Conservation (phyloP, 371 early-diverging fungal species). For the Mortierella sp. region DNA sequence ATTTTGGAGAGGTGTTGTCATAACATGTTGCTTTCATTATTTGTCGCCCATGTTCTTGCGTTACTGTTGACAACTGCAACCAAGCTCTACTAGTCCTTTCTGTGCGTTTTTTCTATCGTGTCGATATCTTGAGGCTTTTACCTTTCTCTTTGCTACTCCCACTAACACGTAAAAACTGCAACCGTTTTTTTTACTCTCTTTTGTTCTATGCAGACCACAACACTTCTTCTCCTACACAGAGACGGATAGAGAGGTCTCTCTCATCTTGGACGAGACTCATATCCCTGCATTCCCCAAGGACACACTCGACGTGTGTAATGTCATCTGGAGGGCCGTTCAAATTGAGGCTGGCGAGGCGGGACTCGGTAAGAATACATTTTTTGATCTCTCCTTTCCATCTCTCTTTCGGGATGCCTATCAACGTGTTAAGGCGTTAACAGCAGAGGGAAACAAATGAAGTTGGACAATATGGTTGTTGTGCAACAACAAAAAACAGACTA, state of each 20-base stretch:
- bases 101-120: not conserved
- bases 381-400: not conserved
- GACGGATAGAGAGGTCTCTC: slow-evolving; percentile 52
- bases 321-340: slow-evolving; percentile 52
- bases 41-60: not conserved
- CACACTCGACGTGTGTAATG: slow-evolving; percentile 37
- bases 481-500: not conserved
- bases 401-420: slow-evolving; percentile 2
- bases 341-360: slow-evolving; percentile 57
- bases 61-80: not conserved
- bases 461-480: slow-evolving; percentile 1
- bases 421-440: not conserved
- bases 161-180: not conserved
- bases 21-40: not conserved
- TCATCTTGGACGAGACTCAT: slow-evolving; percentile 50
- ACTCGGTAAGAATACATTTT: slow-evolving; percentile 30
- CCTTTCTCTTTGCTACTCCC: not conserved
- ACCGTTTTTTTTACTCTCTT: not conserved
- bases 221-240: slow-evolving; percentile 57
- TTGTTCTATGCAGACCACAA: slow-evolving; percentile 24
- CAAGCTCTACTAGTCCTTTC: not conserved
- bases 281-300: slow-evolving; percentile 43
- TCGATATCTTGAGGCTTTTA: not conserved
- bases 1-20: not conserved
- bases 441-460: not conserved